Evolutionary conservation across 495 filamentous ascomycete species (phyloP).

Genomic region (Clohesyomyces aquaticus): DNA sequence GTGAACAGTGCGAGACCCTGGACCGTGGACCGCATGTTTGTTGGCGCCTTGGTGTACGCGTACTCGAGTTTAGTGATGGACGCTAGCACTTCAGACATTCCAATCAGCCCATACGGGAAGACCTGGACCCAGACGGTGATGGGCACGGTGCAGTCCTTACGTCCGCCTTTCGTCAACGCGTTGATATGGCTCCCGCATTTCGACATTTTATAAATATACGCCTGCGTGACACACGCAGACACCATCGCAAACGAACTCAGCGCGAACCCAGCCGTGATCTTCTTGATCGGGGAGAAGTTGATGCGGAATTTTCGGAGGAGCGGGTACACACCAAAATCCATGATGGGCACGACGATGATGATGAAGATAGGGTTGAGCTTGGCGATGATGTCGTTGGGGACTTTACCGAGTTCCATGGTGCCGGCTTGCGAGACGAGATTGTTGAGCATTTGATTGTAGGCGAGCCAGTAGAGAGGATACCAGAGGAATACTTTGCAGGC

Average conservation of each 20-base stretch:
- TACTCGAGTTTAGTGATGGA: constrained; percentile 34
- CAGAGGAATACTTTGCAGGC: constrained; percentile 38
- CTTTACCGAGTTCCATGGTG: constrained; percentile 68
- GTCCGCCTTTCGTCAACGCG: background rate
- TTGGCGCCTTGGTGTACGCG: constrained; percentile 33
- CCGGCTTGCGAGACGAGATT: constrained; percentile 78
- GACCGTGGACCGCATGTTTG: constrained; percentile 35
- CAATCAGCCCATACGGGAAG: constrained; percentile 27
- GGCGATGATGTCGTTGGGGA: constrained; percentile 78
- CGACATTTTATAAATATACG: constrained; percentile 26
- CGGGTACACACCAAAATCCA: constrained; percentile 56
- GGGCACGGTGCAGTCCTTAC: constrained; percentile 1
- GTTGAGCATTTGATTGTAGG: constrained; percentile 63
- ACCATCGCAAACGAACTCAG: constrained; percentile 33
- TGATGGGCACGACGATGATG: constrained; percentile 47
- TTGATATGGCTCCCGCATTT: constrained; percentile 9
- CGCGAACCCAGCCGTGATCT: constrained; percentile 66
- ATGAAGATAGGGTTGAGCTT: constrained; percentile 78
- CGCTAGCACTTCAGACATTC: constrained; percentile 29
- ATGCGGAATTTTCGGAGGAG: constrained; percentile 62
- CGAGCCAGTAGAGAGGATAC: constrained; percentile 70
- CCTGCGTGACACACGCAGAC: constrained; percentile 22
- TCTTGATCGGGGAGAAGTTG: constrained; percentile 72
- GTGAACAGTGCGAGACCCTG: constrained; percentile 18
- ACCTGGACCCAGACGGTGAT: constrained; percentile 29